Base-by-base conservation (phyloP, 306 rosid species). In the Castanea crenata region DNA sequence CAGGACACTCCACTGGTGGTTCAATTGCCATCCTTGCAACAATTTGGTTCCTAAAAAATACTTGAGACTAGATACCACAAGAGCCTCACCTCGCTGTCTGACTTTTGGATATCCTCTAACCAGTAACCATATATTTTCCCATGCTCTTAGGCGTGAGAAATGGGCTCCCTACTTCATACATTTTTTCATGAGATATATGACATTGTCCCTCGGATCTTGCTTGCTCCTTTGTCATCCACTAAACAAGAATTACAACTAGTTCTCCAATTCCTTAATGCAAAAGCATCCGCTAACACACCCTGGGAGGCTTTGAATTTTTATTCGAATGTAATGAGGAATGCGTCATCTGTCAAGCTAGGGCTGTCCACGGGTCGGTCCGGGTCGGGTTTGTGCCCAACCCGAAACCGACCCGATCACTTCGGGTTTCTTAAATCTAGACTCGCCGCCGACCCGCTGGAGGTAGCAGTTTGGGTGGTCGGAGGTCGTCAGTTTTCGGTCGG, bases 41-140 rank as follows among this genome's bases (percentile, higher is more conserved):
- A 21, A 81, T 91, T 34, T 88, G 92, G 95, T 80, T 90, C 7
- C 69, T 94, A 56, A 89, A 94, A 61, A 20, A 3, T 51, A 23
- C 44, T 27, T 20, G 16, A 88, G 67, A 59, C 52, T 8, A 19
- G 20, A 15, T 10, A 8, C 1, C 11, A 7, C 41, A 38, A 2
- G 7, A 13, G 44, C 55, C 73, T 74, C 75, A 10, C 82, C 86
- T 1, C 4, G 59, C 3, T 92, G 97, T 76, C 64, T 91, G 10
- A 91, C 99, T 51, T 92, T 94, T 31, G 97, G 97, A 8, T 89
- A 93, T 67, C 97, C 99, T 15, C 90, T 92, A 1, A 56, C 90
- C 19, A 96, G 94, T 4, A 78, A 89, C 76, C 90, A 74, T 51
- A 86, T 92, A 52, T 71, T 94, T 76, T 85, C 97, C 80, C 99